Evolutionary conservation across 768 basidiomycete genomes (phyloP).

Genomic region (Tephrocybe rancida): DNA sequence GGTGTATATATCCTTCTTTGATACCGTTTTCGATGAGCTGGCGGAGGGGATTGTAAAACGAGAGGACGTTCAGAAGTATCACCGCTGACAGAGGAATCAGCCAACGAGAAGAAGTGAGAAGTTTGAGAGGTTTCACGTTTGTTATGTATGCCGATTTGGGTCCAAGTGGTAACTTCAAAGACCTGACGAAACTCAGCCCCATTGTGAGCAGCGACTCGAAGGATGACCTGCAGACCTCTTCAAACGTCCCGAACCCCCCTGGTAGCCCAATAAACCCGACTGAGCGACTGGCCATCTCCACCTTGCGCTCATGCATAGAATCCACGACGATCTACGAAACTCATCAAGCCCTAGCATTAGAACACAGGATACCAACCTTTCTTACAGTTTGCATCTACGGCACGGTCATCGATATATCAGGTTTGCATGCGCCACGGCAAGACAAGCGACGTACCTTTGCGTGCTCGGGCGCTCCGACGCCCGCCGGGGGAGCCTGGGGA

Average conservation of each 20-base stretch:
- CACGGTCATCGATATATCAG: background rate
- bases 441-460: slow-evolving; percentile 23
- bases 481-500: slow-evolving; percentile 18
- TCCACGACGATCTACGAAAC: slow-evolving; percentile 61
- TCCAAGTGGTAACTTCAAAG: slow-evolving; percentile 95
- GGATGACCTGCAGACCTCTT: slow-evolving; percentile 76
- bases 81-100: slow-evolving; percentile 55
- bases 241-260: slow-evolving; percentile 94
- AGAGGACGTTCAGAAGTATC: slow-evolving; percentile 81
- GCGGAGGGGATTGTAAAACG: slow-evolving; percentile 84
- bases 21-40: slow-evolving; percentile 69
- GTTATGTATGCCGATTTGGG: slow-evolving; percentile 83
- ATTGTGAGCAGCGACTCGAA: too few species aligned
- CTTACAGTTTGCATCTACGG: slow-evolving; percentile 16
- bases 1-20: slow-evolving; percentile 73
- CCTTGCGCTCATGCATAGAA: slow-evolving; percentile 89
- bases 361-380: background rate
- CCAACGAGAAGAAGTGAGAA: background rate
- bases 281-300: slow-evolving; percentile 84
- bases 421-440: background rate
- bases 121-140: slow-evolving; percentile 56
- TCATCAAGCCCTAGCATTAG: background rate
- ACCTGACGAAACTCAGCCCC: too few species aligned
- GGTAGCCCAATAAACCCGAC: slow-evolving; percentile 88
- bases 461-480: slow-evolving; percentile 22